A percentile compares a stretch with the other conserved stretches of the same genome.
These are phyloP conservation scores for Claviceps pusilla DNA, from an alignment of 2,329 filamentous ascomycete genomes.

Conservation along the genomic window DNA sequence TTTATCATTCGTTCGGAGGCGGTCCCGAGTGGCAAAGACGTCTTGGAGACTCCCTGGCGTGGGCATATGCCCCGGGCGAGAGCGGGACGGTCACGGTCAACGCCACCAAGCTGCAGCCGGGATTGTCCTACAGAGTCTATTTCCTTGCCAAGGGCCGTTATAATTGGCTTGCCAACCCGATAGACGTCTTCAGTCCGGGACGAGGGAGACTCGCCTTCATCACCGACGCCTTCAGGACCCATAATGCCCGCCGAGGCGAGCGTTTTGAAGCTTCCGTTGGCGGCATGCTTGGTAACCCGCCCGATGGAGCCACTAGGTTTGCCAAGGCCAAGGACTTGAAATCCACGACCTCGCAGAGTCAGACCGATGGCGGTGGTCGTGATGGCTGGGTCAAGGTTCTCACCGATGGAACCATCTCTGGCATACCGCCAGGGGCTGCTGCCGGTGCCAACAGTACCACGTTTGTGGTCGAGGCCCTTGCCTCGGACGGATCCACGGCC, in stretches of 20 bases:
- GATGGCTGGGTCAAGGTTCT: slow-evolving; percentile 19
- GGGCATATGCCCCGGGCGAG: slow-evolving; percentile 17
- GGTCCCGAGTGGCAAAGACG: slow-evolving; percentile 19
- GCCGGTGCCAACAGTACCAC: slow-evolving; percentile 6
- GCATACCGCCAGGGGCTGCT: slow-evolving; percentile 15
- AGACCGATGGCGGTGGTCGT: too few relatives aligned
- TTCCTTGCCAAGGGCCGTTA: slow-evolving; percentile 23
- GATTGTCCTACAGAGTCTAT: slow-evolving; percentile 20
- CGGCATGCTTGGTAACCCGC: slow-evolving; percentile 18
- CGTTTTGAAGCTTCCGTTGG: slow-evolving; percentile 16
- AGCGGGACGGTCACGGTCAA: slow-evolving; percentile 16
- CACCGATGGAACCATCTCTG: slow-evolving; percentile 19
- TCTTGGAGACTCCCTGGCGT: slow-evolving; percentile 16
- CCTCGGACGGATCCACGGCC: slow-evolving; percentile 12
- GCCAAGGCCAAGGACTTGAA: slow-evolving; percentile 10
- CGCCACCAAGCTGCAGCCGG: slow-evolving; percentile 12
- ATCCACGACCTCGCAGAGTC: not conserved
- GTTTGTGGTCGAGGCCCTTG: slow-evolving; percentile 16
- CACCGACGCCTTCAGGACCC: slow-evolving; percentile 15
- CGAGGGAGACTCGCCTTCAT: slow-evolving; percentile 16
- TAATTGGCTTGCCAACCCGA: slow-evolving; percentile 20
- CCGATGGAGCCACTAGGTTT: slow-evolving; percentile 13
- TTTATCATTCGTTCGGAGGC: slow-evolving; percentile 20
- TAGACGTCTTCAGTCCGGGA: slow-evolving; percentile 15
- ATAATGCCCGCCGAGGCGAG: slow-evolving; percentile 22